Evolutionary conservation across 1,284 basidiomycete species (phyloP).

Genomic region (Malassezia obtusa): DNA sequence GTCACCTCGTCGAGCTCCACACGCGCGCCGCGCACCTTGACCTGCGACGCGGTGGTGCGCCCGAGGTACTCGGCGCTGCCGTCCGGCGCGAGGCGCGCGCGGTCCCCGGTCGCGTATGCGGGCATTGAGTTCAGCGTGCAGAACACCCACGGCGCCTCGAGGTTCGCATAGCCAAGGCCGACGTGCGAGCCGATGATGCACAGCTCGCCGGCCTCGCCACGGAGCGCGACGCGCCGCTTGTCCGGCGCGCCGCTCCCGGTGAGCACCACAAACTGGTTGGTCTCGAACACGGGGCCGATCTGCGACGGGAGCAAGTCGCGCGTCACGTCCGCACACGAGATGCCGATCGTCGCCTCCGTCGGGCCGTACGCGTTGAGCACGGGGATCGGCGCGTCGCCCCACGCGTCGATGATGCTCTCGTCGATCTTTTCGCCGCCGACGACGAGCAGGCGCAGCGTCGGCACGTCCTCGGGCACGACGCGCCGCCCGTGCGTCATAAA

Average conservation of each 20-base stretch:
- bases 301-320: constrained; percentile 21
- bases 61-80: constrained; percentile 39
- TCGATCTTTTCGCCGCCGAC: constrained; percentile 42
- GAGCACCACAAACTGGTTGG: constrained; percentile 32
- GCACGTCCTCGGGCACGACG: constrained; percentile 27
- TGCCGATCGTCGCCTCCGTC: constrained; percentile 43
- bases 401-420: constrained; percentile 25
- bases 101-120: constrained; percentile 40
- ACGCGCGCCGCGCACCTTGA: constrained; percentile 42
- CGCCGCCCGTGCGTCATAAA: constrained; percentile 36
- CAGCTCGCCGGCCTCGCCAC: constrained; percentile 39
- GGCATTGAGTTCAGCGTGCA: no score
- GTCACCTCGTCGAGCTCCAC: constrained; percentile 43
- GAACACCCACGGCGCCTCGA: constrained; percentile 16
- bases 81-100: constrained; percentile 28
- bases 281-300: constrained; percentile 36
- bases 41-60: constrained; percentile 33
- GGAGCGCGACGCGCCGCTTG: constrained; percentile 15
- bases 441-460: constrained; percentile 30
- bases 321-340: constrained; percentile 32
- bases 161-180: constrained; percentile 27
- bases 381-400: constrained; percentile 25
- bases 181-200: constrained; percentile 39
- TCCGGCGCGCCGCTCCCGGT: constrained; percentile 14
- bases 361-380: constrained; percentile 44